Evolutionary conservation across 371 early-diverging fungal genomes (phyloP), one percentile per base, ranked within the genome.

Genomic region (Zychaea mexicana): DNA sequence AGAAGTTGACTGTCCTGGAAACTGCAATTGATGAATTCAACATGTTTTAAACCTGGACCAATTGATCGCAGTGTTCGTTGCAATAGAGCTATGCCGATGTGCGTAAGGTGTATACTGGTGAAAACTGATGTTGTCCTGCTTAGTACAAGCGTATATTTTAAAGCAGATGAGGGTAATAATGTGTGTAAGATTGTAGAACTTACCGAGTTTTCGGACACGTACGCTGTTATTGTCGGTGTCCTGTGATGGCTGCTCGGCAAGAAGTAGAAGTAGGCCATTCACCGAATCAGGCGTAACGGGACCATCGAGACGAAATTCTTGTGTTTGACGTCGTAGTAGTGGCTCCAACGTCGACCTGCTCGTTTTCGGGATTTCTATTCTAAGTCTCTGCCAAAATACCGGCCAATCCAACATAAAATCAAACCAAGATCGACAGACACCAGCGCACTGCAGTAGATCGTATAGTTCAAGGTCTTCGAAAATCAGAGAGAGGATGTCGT

Each of bases 341-440:
- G 49, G 49, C 5, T 49, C 49, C 24, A 49, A 49, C 4, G 49
- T 49, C 7, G 49, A 49, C 6, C 49, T 19, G 9, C 24, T 19
- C 24, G 24, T 13, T 49, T 49, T 19, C n/a, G 49, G 49, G 22
- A 49, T 49, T 49, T 49, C 49, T 24, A 10, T 24, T 24, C 22
- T 22, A 9, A 49, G 21, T 49, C 24, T 49, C 22, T 49, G 49
- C 49, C 49, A 49, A 49, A 49, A 49, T 24, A 22, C 49, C 3
- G 49, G 49, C 49, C 49, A 49, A 22, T 49, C 49, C 24, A 49
- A 22, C 49, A 49, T 49, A 49, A 49, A 28, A 24, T 49, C 13
- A 49, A 19, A 49, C 49, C 49, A 49, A 22, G 10, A 12, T 49
- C 5, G 21, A 49, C 49, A 49, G 3, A 49, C 49, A 49, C 49